phyloP scores from a whole-genome alignment of 164 flowering plant genomes.

The Buxus sempervirens region DNA sequence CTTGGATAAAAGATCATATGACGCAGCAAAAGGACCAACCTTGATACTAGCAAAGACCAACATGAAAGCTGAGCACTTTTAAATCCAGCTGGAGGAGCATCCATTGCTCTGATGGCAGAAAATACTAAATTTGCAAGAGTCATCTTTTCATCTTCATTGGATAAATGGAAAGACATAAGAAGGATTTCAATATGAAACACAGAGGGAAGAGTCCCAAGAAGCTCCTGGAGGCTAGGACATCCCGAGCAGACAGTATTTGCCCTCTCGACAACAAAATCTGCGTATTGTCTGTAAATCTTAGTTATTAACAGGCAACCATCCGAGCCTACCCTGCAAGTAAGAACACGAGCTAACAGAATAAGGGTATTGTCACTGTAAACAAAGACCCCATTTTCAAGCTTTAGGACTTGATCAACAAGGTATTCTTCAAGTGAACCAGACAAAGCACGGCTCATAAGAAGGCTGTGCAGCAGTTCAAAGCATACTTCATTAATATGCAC shows the following conservation, averaged over 20 bases:
- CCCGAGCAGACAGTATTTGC: constrained; percentile 33
- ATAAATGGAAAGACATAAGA: constrained; percentile 82
- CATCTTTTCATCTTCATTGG: constrained; percentile 60
- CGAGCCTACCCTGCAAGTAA: constrained; percentile 49
- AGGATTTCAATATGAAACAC: constrained; percentile 77
- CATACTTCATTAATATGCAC: constrained; percentile 56
- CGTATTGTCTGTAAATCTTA: constrained; percentile 48
- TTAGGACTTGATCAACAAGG: constrained; percentile 59
- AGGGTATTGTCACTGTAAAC: constrained; percentile 66
- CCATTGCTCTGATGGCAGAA: constrained; percentile 42
- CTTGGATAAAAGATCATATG: constrained; percentile 68
- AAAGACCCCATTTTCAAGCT: constrained; percentile 57
- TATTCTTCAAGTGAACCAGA: constrained; percentile 65
- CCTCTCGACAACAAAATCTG: constrained; percentile 58
- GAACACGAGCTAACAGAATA: constrained; percentile 57
- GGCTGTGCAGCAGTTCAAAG: constrained; percentile 64
- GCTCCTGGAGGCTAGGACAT: constrained; percentile 44
- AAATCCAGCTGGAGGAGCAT: constrained; percentile 34
- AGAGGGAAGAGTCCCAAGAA: constrained; percentile 66
- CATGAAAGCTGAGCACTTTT: constrained; percentile 55
- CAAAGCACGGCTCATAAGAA: constrained; percentile 46
- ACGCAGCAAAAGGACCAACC: constrained; percentile 76
- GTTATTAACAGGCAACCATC: constrained; percentile 58
- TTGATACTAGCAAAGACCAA: constrained; percentile 81
- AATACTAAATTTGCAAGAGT: constrained; percentile 44